Percentiles rank a stretch among this genome's conserved stretches.
phyloP scores from a whole-genome alignment of 2,329 filamentous ascomycete genomes.

The Ophiostoma triangulosporum region DNA sequence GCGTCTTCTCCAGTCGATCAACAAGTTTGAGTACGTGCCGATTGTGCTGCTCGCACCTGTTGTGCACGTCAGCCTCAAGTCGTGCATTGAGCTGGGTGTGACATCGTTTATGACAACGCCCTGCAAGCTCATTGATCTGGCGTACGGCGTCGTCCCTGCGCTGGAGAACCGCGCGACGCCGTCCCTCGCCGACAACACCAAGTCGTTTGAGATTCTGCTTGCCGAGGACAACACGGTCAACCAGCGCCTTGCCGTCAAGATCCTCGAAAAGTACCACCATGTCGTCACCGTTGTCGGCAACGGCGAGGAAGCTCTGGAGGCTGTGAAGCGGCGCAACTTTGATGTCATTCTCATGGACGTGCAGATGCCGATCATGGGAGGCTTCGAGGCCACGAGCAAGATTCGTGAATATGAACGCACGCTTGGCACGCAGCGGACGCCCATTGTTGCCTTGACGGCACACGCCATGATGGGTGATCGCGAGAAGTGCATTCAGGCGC shows the following conservation, averaged over 20 bases:
- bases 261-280: slow-evolving; percentile 92
- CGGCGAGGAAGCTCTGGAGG: slow-evolving; percentile 81
- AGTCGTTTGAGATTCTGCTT: slow-evolving; percentile 87
- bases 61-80: slow-evolving; percentile 85
- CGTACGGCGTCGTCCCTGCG: slow-evolving; percentile 91
- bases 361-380: slow-evolving; percentile 99
- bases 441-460: slow-evolving; percentile 91
- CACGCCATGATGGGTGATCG: slow-evolving; percentile 98
- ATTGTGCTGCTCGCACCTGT: slow-evolving; percentile 83
- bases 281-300: slow-evolving; percentile 89
- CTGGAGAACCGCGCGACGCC: slow-evolving; percentile 87
- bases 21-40: slow-evolving; percentile 95
- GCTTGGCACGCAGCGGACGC: slow-evolving; percentile 67
- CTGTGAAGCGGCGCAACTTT: slow-evolving; percentile 83
- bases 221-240: slow-evolving; percentile 98
- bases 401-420: slow-evolving; percentile 89
- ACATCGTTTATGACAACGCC: slow-evolving; percentile 99
- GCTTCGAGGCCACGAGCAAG: slow-evolving; percentile 92
- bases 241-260: slow-evolving; percentile 89
- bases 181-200: slow-evolving; percentile 81
- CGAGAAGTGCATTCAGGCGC: slow-evolving; percentile 94
- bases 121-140: slow-evolving; percentile 83
- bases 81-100: slow-evolving; percentile 85
- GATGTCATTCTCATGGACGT: slow-evolving; percentile 99
- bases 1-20: slow-evolving; percentile 68